These are phyloP conservation scores for Hamamelis virginiana DNA, from an alignment of 164 flowering plant genomes.

Conservation along the genomic window DNA sequence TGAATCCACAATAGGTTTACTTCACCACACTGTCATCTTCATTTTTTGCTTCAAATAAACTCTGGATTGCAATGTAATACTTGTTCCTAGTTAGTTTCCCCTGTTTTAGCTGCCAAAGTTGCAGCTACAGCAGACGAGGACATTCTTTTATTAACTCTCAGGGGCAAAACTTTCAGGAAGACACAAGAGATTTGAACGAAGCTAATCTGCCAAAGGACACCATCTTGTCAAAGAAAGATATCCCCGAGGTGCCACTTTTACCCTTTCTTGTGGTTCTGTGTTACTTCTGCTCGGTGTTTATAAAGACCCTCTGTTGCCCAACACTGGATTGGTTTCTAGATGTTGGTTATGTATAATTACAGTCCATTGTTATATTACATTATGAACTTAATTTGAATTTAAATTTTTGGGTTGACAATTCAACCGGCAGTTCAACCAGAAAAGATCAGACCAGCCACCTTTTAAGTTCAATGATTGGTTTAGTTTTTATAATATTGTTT, in stretches of 20 bases:
- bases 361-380: neutral
- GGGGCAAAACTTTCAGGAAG: constrained; percentile 39
- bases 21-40: neutral
- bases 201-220: constrained; percentile 20
- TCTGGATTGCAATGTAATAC: neutral
- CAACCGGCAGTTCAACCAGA: neutral
- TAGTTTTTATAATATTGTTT: neutral
- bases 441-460: neutral
- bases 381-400: neutral
- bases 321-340: neutral
- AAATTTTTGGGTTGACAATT: neutral
- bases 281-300: neutral
- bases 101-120: neutral
- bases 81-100: neutral
- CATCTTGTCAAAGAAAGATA: constrained; percentile 31
- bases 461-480: neutral
- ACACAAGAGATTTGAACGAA: constrained; percentile 24
- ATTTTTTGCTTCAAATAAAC: neutral
- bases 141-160: constrained; percentile 3
- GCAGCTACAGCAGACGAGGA: neutral
- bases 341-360: neutral
- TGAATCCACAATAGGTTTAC: constrained; percentile 1
- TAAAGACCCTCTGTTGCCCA: neutral
- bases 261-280: constrained; percentile 1
- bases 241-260: constrained; percentile 42